Conservation (phyloP, 805 yeast species). For the Komagataella mondaviorum region DNA sequence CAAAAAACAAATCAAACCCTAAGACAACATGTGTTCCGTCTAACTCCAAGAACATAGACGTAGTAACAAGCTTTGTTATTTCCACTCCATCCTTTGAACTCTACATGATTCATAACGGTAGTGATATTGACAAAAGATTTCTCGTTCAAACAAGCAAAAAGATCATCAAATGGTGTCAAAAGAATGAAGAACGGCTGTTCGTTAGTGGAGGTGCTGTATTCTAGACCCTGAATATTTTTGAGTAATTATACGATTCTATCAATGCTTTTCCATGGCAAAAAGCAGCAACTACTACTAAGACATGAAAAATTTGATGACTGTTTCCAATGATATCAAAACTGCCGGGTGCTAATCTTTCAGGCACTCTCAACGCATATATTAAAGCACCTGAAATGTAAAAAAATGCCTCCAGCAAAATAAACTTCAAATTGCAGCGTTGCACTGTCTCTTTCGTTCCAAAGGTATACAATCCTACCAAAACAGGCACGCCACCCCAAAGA, state of each 20-base stretch:
- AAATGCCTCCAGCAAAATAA: constrained; percentile 58
- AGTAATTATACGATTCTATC: constrained; percentile 29
- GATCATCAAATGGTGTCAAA: constrained; percentile 66
- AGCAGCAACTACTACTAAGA: constrained; percentile 68
- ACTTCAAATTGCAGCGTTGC: constrained; percentile 39
- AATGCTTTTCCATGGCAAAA: constrained; percentile 59
- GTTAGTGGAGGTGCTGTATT: constrained; percentile 63
- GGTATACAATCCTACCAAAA: constrained; percentile 32
- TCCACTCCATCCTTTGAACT: constrained; percentile 37
- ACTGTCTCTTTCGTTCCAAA: constrained; percentile 39
- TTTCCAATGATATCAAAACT: constrained; percentile 59
- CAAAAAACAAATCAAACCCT: not conserved
- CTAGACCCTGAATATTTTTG: constrained; percentile 9
- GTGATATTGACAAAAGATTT: constrained; percentile 37
- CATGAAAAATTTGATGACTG: constrained; percentile 77
- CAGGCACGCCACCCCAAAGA: constrained; percentile 61
- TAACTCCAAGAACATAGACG: constrained; percentile 7
- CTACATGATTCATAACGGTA: constrained; percentile 41
- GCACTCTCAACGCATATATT: constrained; percentile 65
- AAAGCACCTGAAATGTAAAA: constrained; percentile 72
- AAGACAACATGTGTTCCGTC: not conserved
- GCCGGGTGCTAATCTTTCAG: constrained; percentile 60
- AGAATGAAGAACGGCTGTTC: constrained; percentile 57
- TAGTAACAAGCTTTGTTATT: constrained; percentile 12
- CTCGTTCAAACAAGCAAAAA: constrained; percentile 48